Percentiles rank a stretch among this genome's conserved stretches.
phyloP scores from a whole-genome alignment of 768 basidiomycete genomes.

The Phaffia tasmanica region DNA sequence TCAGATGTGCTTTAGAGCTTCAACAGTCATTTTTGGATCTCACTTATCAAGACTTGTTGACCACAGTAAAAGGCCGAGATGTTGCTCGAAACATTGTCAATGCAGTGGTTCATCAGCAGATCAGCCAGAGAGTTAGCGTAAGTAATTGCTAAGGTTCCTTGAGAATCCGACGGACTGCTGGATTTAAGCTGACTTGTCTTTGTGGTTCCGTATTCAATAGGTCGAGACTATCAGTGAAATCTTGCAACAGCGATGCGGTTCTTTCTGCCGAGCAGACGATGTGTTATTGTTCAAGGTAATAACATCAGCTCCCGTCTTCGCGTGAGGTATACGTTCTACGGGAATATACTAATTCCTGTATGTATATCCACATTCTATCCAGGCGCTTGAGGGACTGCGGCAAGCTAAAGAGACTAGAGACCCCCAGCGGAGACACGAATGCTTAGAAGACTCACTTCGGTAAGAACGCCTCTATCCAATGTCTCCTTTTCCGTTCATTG shows the following conservation, averaged over 20 bases:
- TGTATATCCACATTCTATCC: constrained; percentile 32
- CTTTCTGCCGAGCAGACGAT: constrained; percentile 96
- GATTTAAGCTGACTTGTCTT: background rate
- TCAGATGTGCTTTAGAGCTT: constrained; percentile 63
- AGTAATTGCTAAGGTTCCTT: constrained; percentile 33
- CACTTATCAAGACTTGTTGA: constrained; percentile 79
- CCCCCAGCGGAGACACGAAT: constrained; percentile 60
- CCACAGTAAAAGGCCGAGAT: constrained; percentile 71
- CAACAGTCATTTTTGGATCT: constrained; percentile 59
- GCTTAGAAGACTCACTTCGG: constrained; percentile 78
- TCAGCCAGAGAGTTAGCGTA: constrained; percentile 89
- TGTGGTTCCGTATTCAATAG: constrained; percentile 39
- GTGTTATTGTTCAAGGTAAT: constrained; percentile 89
- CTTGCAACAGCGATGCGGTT: constrained; percentile 84
- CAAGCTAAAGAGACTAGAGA: constrained; percentile 74
- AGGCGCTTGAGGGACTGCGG: constrained; percentile 84
- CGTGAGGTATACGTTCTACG: background rate
- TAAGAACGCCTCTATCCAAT: constrained; percentile 35
- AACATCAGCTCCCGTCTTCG: background rate
- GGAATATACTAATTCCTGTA: background rate
- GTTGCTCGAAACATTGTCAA: constrained; percentile 83
- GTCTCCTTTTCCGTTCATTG: background rate
- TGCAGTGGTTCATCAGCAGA: constrained; percentile 93
- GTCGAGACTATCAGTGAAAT: constrained; percentile 95
- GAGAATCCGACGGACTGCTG: background rate